phyloP scores from a whole-genome alignment of 345 rosid species.

The Ceriops decandra region DNA sequence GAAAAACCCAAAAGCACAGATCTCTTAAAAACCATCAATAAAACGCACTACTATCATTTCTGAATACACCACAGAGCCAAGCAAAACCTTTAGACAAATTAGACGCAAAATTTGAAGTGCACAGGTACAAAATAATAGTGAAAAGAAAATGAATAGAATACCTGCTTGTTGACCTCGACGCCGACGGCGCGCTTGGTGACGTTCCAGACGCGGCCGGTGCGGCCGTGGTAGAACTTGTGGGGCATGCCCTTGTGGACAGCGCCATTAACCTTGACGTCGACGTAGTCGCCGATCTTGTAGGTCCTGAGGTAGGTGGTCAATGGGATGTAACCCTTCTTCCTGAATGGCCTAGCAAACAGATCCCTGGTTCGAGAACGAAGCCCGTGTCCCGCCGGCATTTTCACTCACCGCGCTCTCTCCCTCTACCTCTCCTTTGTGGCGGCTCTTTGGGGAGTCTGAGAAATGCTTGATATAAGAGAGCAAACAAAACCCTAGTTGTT shows the following conservation, averaged over 20 bases:
- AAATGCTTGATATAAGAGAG: too few relatives aligned
- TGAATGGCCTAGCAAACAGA: constrained; percentile 58
- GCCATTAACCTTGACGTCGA: constrained; percentile 71
- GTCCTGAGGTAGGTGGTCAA: constrained; percentile 60
- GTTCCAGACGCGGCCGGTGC: constrained; percentile 78
- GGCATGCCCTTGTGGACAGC: constrained; percentile 86
- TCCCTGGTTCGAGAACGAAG: constrained; percentile 59
- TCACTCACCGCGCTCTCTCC: background rate
- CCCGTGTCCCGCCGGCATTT: constrained; percentile 79
- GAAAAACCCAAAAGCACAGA: too few relatives aligned
- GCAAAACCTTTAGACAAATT: too few relatives aligned
- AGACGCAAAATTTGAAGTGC: too few relatives aligned
- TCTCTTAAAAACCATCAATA: too few relatives aligned
- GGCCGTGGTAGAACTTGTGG: constrained; percentile 80
- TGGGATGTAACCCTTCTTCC: constrained; percentile 78
- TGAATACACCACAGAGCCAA: too few relatives aligned
- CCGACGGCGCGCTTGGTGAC: constrained; percentile 80
- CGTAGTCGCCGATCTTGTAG: constrained; percentile 62
- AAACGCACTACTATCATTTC: too few relatives aligned
- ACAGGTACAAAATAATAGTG: background rate
- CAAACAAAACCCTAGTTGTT: too few relatives aligned
- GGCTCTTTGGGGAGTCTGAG: too few relatives aligned
- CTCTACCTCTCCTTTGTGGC: background rate
- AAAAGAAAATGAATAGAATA: background rate
- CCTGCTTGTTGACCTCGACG: constrained; percentile 78